Conservation (phyloP, 2,329 filamentous ascomycete species). For the Sporothrix luriei region DNA sequence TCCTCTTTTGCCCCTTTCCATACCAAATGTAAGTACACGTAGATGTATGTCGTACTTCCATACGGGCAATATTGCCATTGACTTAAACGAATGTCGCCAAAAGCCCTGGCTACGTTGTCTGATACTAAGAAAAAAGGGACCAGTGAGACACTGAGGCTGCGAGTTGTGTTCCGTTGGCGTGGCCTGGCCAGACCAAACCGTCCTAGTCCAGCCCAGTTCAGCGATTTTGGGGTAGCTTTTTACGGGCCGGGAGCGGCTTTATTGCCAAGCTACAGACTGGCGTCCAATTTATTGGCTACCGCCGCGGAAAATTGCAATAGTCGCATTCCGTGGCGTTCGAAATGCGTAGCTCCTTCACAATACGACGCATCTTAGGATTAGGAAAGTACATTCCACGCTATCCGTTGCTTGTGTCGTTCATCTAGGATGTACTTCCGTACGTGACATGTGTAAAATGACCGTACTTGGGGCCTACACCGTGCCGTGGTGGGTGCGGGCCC, state of each 20-base stretch:
- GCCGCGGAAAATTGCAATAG: background rate
- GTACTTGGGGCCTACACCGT: background rate
- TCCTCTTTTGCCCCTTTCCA: conserved; percentile 19
- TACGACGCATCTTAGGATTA: too few relatives aligned
- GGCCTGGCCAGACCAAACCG: background rate
- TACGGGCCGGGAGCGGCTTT: background rate
- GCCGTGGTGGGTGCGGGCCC: background rate
- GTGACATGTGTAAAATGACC: conserved; percentile 16
- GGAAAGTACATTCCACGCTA: too few relatives aligned
- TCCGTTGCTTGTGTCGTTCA: background rate
- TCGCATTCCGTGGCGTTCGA: conserved; percentile 1
- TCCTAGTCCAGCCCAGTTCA: conserved; percentile 1
- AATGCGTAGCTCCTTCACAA: background rate
- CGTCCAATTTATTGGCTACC: conserved; percentile 15
- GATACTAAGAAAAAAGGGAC: conserved; percentile 1
- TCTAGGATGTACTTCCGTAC: too few relatives aligned
- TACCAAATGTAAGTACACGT: background rate
- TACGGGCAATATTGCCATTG: too few relatives aligned
- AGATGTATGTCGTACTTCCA: too few relatives aligned
- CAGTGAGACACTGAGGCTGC: too few relatives aligned
- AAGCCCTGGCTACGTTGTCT: background rate
- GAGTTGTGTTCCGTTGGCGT: background rate
- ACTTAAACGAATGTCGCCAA: background rate
- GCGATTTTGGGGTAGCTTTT: background rate
- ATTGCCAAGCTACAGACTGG: conserved; percentile 1